Base-by-base conservation (phyloP, 2,329 filamentous ascomycete genomes). In the Blumeriella jaapii region DNA sequence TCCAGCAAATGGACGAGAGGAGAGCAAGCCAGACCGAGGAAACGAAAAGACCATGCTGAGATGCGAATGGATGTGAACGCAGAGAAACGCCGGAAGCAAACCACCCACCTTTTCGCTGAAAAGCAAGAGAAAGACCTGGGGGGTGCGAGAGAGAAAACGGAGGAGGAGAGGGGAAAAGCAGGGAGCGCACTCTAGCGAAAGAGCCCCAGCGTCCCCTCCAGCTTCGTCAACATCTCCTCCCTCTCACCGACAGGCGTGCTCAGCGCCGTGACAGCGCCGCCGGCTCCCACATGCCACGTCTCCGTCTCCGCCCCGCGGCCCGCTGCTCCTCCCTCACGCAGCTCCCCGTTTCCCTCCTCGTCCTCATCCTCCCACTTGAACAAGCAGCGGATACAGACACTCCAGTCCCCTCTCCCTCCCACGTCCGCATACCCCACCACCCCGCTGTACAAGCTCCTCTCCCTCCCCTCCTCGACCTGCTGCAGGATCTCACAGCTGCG, bases 361-460 rank as follows among this genome's bases (percentile, higher is more conserved):
- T 48, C 50, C 53, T 81, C 76, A 39, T 76, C 71, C 41, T 79
- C 74, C 71, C 75, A 83, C 25, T 68, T 65, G 49, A 89, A 86
- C 50, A 87, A 71, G 30, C 79, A 87, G 15, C 89, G 70, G 42
- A 96, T 96, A 2, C 86, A 78, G 12, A 96, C 91, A 46, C 82
- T 91, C 68, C 89, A 95, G 58, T 93, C 87, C 0, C 84, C 86
- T 5, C 74, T 74, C 0, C 89, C 89, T 1, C 82, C 76, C 5
- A 85, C 78, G 50, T 93, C 87, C 56, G 94, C 71, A 59, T 93
- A 96, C 0, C 89, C 89, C 31, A 95, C 70, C 2, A 93, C 82
- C 13, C 91, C 86, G 5, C 84, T 84, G 59, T 95, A 95, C 32
- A 95, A 60, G 19, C 84, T 78, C 33, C 89, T 44, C 48, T 77